Base-by-base conservation (phyloP, 768 basidiomycete species). In the Mycena chlorophos region DNA sequence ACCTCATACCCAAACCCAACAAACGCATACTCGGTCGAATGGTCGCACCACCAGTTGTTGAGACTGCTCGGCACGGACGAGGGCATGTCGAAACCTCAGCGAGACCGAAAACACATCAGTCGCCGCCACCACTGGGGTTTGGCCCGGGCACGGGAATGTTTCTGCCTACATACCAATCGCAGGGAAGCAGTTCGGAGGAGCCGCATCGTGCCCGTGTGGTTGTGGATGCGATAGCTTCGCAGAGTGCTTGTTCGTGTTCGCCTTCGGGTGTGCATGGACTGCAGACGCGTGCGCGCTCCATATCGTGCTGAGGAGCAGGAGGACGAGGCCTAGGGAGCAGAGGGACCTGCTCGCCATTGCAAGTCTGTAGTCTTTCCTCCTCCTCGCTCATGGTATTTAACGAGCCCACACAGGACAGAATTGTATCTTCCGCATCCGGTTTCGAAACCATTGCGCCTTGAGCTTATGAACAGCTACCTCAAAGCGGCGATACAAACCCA, bases 1-100 rank as follows among this genome's bases (percentile, higher is more conserved):
- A 90, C 76, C 63, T 88, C 88, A 61, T 91, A 91, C 66, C 86
- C 86, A 69, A 91, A 86, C 0, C 88, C 89, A 48, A 90, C 69
- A 65, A 91, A 91, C 0, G 81, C 89, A 61, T 88, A 89, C 66
- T 91, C 89, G 0, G 79, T 82, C 51, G 71, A 69, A 31, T 71
- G 66, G 52, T 79, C 66, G 65, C 89, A 91, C 89, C 88, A 86
- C 85, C 85, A 86, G 49, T 74, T 72, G 10, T 71, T 69, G 30
- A 75, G 53, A 2, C 78, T 78, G 1, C 66, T 53, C 0, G 86
- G 86, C 8, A 79, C 65, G 1, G 63, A 45, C 1, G 68, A 63
- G 3, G 88, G 88, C 82, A 83, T 87, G 10, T 61, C 66, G 62
- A 87, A 88, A 2, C 73, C 64, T 59, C 45, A 27, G 25, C 14